Evolutionary conservation across 2,329 filamentous ascomycete genomes (phyloP), one percentile per base, ranked within the genome.

Genomic region (Fusarium bactridioides): DNA sequence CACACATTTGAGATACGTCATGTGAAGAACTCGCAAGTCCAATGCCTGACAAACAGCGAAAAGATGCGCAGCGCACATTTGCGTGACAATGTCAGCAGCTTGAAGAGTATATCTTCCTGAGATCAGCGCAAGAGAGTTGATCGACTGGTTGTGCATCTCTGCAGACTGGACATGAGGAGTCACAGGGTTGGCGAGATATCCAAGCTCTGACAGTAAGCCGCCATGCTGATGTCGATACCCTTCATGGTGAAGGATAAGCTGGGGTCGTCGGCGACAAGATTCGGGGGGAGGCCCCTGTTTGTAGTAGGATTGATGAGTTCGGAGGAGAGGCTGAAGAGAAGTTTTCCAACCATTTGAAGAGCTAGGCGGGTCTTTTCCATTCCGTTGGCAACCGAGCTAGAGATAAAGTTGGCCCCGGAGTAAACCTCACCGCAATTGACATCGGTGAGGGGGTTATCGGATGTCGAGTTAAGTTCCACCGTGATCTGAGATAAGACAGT

Each of bases 371-470:
- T 51, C 12, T 51, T 51, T 3, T 51, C 48, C 48, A 51, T 35
- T 0, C 48, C n/a, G 2, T 51, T 51, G 6, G n/a, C n/a, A 3
- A 51, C 48, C 0, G 48, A 51, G 9, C 31, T 21, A 2, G 31
- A 51, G 1, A 51, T 35, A 2, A 35, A 51, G 18, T 51, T 35
- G 12, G 48, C 31, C 0, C 48, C 31, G 0, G 31, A 35, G 19
- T 53, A 53, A 15, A 53, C 48, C 12, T 53, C 31, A 0, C 48
- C 31, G 4, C 18, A 27, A 5, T 53, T 2, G 0, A 37, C 4
- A 3, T 53, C 48, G 18, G 27, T 35, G 4, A 53, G 21, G 4
- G 48, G 48, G 9, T 53, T 53, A 3, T 53, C 48, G 0, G 48
- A 53, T 9, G 48, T 37, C 0, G 48, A 53, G 10, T 53, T 53